Base-by-base conservation (phyloP, 1,139 yeast genomes). In the Pneumocystis canis region DNA sequence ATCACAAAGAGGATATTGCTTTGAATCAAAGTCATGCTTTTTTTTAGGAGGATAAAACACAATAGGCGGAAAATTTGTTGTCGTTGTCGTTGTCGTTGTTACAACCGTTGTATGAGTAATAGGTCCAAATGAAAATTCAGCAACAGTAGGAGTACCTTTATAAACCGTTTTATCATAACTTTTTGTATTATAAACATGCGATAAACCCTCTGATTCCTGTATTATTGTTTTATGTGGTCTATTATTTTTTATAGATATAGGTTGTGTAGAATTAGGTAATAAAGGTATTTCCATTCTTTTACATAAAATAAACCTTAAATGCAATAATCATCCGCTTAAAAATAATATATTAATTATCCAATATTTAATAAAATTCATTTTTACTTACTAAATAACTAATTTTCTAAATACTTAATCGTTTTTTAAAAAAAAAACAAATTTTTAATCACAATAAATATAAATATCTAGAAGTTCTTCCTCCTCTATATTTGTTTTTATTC, bases 1-100 rank as follows among this genome's bases (percentile, higher is more conserved):
- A 53, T 65, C 63, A n/a, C 70, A 71, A 62, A 74, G 69, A 18
- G 75, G 75, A 63, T 66, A 72, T 58, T 62, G 60, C 39, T 64
- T 47, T 3, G 61, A 60, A 25, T 65, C 66, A 59, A 60, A 61
- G n/a, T 25, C 18, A n/a, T 39, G 58, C 1, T 58, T 54, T 7
- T 56, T 58, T 16, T 66, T 61, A 16, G 68, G 68, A 11, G 62
- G 62, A 16, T 58, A 64, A 41, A 67, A 56, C 2, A 66, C 58
- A 25, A 68, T 57, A 18, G 69, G 69, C 2, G 69, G 69, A 35
- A 65, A 66, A 14, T 63, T 63, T 3, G 69, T 68, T 3, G 69
- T 66, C 6, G 69, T 68, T 2, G 69, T 67, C 4, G 69, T 67
- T 7, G 69, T 68, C 1, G 69, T 66, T 5, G 66, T 62, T 33